Evolutionary conservation across 805 yeast genomes (phyloP), one percentile per base, ranked within the genome.

Genomic region (Candida oleophila): DNA sequence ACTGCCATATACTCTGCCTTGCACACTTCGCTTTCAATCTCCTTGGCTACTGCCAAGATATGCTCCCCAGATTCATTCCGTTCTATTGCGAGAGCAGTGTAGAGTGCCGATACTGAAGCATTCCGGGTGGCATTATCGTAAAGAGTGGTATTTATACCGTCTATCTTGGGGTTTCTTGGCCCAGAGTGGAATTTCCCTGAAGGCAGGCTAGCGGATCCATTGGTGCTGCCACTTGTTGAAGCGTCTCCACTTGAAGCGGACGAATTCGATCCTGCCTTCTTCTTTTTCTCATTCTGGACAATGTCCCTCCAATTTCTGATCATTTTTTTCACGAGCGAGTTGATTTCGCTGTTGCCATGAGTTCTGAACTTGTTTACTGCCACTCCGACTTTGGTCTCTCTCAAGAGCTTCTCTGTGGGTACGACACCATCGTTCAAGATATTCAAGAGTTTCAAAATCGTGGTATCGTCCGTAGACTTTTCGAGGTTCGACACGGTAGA

Each of bases 371-470:
- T 90, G 70, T 94, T 94, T 37, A 94, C 97, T 7, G 91, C 92
- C 15, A 94, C 92, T 53, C 99, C 99, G n/a, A 94, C 92, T 65
- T 89, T 90, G 7, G 99, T 94, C 59, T 92, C 96, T 58, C 97
- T 79, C 43, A 92, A 74, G 32, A 92, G 73, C 61, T 83, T 80
- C 61, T 92, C 98, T 1, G 95, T 83, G 8, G 98, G 97, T 55
- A 74, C 73, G 44, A 89, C 87, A 11, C 87, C 88, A 47, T 76
- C 80, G 54, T 85, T 82, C 50, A 92, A 70, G 20, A 78, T 73
- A 38, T 73, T 77, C 53, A 92, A 69, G 15, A 91, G 77, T 60
- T 84, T 86, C 46, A 86, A 59, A 22, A 87, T 79, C 2, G 85
- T 78, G 36, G 78, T 80, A 44, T 70, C 75, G 44, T 87, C 84